These are phyloP conservation scores for Mortierella sp. DNA, from an alignment of 371 early-diverging fungal species.

Conservation along the genomic window DNA sequence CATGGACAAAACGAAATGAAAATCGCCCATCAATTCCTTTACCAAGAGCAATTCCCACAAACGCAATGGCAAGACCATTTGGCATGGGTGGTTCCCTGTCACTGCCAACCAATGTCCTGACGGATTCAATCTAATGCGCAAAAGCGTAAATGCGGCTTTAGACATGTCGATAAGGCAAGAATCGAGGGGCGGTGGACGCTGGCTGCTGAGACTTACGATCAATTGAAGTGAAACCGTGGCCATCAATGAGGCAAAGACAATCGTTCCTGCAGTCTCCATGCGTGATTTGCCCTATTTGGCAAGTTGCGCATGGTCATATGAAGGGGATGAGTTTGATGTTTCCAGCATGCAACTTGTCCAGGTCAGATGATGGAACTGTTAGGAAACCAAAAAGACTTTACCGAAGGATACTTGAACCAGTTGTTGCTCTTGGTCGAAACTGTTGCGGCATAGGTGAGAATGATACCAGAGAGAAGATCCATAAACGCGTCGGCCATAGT, in stretches of 20 bases:
- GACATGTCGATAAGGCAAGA: no score
- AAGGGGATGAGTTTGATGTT: no score
- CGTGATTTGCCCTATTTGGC: slow-evolving; percentile 87
- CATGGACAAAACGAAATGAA: neutral
- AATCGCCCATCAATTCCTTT: neutral
- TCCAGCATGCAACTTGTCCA: no score
- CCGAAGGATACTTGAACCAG: slow-evolving; percentile 81
- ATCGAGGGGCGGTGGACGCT: neutral
- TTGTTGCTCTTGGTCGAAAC: slow-evolving; percentile 69
- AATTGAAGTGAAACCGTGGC: slow-evolving; percentile 88
- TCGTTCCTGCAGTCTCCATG: slow-evolving; percentile 94
- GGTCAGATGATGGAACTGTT: no score
- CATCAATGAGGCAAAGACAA: slow-evolving; percentile 93
- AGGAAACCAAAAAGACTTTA: slow-evolving; percentile 28
- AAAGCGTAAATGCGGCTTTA: no score
- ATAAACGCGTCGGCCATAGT: slow-evolving; percentile 95
- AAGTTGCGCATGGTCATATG: no score
- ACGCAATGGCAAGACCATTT: slow-evolving; percentile 63
- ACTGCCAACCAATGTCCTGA: slow-evolving; percentile 58
- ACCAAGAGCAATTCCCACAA: slow-evolving; percentile 80
- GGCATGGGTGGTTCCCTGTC: slow-evolving; percentile 64
- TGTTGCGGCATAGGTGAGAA: slow-evolving; percentile 72
- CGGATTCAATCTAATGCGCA: slow-evolving; percentile 74
- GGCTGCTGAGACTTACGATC: slow-evolving; percentile 61
- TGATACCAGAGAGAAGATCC: slow-evolving; percentile 83